These are phyloP conservation scores for Spizellomyces punctatus DNA, from an alignment of 192 early-diverging fungal species.

Conservation along the genomic window DNA sequence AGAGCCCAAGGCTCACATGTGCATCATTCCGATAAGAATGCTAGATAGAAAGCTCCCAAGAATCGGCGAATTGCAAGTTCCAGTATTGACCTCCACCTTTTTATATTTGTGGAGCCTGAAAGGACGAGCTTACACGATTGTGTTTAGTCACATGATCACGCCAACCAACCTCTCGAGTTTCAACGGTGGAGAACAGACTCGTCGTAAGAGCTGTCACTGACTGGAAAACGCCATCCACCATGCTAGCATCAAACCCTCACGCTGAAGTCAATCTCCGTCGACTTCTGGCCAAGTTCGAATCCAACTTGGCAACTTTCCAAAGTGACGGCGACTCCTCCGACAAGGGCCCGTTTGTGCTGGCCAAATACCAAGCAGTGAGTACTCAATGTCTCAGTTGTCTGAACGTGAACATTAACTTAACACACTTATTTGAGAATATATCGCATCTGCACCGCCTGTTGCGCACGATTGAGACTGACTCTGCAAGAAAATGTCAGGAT, in stretches of 20 bases:
- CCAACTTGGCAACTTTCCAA: not conserved
- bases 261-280: conserved; percentile 34
- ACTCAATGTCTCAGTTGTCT: not conserved
- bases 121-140: no score
- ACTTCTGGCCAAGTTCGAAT: conserved; percentile 17
- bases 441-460: conserved; percentile 24
- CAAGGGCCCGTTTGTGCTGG: not conserved
- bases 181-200: no score
- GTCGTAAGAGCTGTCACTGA: not conserved
- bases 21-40: no score
- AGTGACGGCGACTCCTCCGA: not conserved
- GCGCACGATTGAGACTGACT: conserved; percentile 15
- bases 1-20: no score
- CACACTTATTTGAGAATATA: conserved; percentile 18
- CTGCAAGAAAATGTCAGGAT: conserved; percentile 17
- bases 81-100: no score
- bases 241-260: conserved; percentile 1
- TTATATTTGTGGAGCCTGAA: no score
- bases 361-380: conserved; percentile 9
- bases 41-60: no score
- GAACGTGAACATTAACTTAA: not conserved
- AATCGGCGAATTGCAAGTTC: no score
- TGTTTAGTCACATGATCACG: no score
- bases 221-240: not conserved
- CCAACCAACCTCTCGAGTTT: no score